A percentile compares a stretch with the other conserved stretches of the same genome.
Evolutionary conservation across 352 stramenopile genomes (phyloP).

Genomic region (Globisporangium mamillatum): DNA sequence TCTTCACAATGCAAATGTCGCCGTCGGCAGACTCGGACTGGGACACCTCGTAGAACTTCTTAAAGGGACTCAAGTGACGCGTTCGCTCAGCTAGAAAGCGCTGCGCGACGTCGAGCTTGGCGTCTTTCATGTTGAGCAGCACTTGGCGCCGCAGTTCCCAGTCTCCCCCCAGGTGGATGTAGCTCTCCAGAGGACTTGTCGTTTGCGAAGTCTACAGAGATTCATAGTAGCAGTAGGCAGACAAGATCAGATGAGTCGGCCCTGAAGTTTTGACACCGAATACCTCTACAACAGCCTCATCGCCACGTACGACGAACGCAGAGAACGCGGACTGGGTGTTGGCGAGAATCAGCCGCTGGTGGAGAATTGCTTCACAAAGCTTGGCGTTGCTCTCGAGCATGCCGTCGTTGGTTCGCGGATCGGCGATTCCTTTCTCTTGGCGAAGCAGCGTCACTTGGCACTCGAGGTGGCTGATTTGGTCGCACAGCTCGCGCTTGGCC

Average conservation of each 20-base stretch:
- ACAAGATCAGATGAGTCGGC: background rate
- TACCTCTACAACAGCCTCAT: background rate
- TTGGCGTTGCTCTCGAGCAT: background rate
- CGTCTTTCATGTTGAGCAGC: slow-evolving; percentile 24
- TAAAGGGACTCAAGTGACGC: slow-evolving; percentile 22
- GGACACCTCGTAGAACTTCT: slow-evolving; percentile 28
- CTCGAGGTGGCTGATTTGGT: background rate
- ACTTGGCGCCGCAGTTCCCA: slow-evolving; percentile 19
- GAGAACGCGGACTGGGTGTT: background rate
- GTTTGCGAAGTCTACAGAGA: slow-evolving; percentile 24
- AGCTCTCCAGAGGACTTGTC: slow-evolving; percentile 35
- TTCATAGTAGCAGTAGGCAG: background rate
- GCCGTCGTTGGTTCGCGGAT: background rate
- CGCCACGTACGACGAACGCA: background rate
- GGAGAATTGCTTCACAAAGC: background rate
- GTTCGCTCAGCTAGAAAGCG: slow-evolving; percentile 30
- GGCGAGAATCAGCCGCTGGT: background rate
- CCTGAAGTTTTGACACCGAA: no score
- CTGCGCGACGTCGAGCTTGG: slow-evolving; percentile 20
- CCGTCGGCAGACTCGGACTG: slow-evolving; percentile 33
- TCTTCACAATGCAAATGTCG: slow-evolving; percentile 28
- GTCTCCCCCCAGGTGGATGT: slow-evolving; percentile 28
- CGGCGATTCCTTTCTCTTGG: background rate
- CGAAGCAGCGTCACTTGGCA: background rate
- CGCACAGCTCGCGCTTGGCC: background rate